phyloP scores from a whole-genome alignment of 176 grass and related monocot species.

The Carex kokanica region DNA sequence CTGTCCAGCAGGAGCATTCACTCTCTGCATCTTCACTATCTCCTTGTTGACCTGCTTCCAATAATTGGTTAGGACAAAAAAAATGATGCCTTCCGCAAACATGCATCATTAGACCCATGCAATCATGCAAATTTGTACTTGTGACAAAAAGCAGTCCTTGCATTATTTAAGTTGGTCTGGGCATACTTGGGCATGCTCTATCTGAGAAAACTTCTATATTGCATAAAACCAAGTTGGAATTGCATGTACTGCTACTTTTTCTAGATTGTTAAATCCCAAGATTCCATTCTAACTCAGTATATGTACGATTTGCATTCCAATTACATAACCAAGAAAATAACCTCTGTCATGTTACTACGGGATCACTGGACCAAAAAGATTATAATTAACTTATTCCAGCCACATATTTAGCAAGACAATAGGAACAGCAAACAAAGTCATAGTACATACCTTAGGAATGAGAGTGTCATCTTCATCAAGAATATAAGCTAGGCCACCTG shows the following conservation, averaged over 20 bases:
- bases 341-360: background rate
- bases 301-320: background rate
- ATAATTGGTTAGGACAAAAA: background rate
- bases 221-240: background rate
- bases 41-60: constrained; percentile 86
- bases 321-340: background rate
- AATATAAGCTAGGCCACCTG: constrained; percentile 96
- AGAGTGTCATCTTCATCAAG: constrained; percentile 94
- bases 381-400: background rate
- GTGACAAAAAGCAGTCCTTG: background rate
- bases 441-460: constrained; percentile 62
- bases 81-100: background rate
- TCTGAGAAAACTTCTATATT: background rate
- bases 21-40: constrained; percentile 99
- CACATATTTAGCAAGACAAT: constrained; percentile 5
- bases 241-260: background rate
- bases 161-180: background rate
- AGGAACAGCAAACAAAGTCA: constrained; percentile 20
- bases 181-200: background rate
- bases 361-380: background rate
- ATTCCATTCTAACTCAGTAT: background rate
- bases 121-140: background rate
- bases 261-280: background rate
- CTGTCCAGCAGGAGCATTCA: constrained; percentile 96
- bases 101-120: background rate